These are phyloP conservation scores for Plenodomus tracheiphilus DNA, from an alignment of 2,329 filamentous ascomycete species.

Conservation along the genomic window DNA sequence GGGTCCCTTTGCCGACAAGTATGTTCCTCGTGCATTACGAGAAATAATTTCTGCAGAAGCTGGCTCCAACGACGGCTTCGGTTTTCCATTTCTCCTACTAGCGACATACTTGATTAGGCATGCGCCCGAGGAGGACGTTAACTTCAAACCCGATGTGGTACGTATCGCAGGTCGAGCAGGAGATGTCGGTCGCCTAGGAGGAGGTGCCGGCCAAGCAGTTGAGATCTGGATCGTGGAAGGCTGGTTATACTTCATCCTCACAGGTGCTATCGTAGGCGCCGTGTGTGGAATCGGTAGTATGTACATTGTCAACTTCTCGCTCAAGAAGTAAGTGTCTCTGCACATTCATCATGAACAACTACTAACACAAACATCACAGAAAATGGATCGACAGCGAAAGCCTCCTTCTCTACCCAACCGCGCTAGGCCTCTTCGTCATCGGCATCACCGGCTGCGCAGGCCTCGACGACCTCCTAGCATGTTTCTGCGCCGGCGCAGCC, in stretches of 20 bases:
- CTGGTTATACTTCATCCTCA: constrained; percentile 61
- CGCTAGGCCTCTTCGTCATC: constrained; percentile 57
- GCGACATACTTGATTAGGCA: constrained; percentile 62
- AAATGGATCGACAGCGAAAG: constrained; percentile 57
- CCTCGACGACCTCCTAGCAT: constrained; percentile 64
- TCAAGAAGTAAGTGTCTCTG: too few species aligned
- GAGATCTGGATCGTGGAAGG: constrained; percentile 64
- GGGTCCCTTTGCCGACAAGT: constrained; percentile 65
- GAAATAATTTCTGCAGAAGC: constrained; percentile 67
- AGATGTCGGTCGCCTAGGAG: constrained; percentile 55
- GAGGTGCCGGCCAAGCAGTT: constrained; percentile 56
- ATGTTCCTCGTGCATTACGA: constrained; percentile 59
- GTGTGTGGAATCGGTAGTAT: constrained; percentile 55
- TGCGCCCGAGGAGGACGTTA: constrained; percentile 43
- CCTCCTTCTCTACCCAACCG: constrained; percentile 56
- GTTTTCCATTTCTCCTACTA: constrained; percentile 63
- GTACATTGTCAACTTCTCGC: constrained; percentile 50
- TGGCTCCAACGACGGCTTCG: constrained; percentile 65
- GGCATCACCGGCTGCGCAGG: constrained; percentile 61
- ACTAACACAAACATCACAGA: constrained; percentile 19
- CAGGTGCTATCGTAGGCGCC: constrained; percentile 58
- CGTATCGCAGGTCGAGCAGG: constrained; percentile 29
- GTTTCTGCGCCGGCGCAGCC: constrained; percentile 62
- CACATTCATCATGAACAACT: not conserved
- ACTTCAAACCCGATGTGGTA: constrained; percentile 22